Percentiles rank a stretch among this genome's conserved stretches.
phyloP scores from a whole-genome alignment of 2,329 filamentous ascomycete genomes.

The Huntiella bhutanensis region DNA sequence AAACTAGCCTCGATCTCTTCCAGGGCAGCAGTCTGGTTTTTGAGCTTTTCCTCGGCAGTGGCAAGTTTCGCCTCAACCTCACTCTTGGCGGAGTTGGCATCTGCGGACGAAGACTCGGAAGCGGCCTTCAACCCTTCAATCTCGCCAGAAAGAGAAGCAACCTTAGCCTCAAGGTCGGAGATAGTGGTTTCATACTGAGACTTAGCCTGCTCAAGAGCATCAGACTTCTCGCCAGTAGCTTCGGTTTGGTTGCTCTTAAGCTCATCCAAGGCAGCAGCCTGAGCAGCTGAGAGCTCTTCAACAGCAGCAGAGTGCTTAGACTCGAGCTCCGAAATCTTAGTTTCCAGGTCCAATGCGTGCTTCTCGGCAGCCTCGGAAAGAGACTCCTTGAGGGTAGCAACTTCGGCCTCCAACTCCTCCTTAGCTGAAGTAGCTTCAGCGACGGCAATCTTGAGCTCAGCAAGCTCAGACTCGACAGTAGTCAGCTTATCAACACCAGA shows the following conservation, averaged over 20 bases:
- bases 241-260: background rate
- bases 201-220: slow-evolving; percentile 27
- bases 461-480: slow-evolving; percentile 30
- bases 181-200: slow-evolving; percentile 30
- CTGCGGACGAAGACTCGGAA: slow-evolving; percentile 28
- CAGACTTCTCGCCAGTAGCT: slow-evolving; percentile 22
- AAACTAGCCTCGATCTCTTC: slow-evolving; percentile 23
- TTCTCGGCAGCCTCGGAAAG: slow-evolving; percentile 35
- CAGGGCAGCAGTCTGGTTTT: slow-evolving; percentile 14
- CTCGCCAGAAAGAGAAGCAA: slow-evolving; percentile 31
- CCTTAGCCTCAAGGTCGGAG: slow-evolving; percentile 26
- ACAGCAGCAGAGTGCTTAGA: slow-evolving; percentile 27
- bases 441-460: slow-evolving; percentile 29
- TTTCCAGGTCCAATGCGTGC: slow-evolving; percentile 23
- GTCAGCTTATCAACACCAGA: slow-evolving; percentile 32
- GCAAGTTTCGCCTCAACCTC: slow-evolving; percentile 20
- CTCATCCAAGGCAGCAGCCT: slow-evolving; percentile 24
- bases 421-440: slow-evolving; percentile 29
- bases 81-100: slow-evolving; percentile 30
- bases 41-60: slow-evolving; percentile 24
- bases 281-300: slow-evolving; percentile 17
- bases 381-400: slow-evolving; percentile 29
- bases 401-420: slow-evolving; percentile 28
- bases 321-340: slow-evolving; percentile 25
- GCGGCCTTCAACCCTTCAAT: slow-evolving; percentile 30